phyloP scores from a whole-genome alignment of 768 basidiomycete species.

The Amanita subjunquillea region DNA sequence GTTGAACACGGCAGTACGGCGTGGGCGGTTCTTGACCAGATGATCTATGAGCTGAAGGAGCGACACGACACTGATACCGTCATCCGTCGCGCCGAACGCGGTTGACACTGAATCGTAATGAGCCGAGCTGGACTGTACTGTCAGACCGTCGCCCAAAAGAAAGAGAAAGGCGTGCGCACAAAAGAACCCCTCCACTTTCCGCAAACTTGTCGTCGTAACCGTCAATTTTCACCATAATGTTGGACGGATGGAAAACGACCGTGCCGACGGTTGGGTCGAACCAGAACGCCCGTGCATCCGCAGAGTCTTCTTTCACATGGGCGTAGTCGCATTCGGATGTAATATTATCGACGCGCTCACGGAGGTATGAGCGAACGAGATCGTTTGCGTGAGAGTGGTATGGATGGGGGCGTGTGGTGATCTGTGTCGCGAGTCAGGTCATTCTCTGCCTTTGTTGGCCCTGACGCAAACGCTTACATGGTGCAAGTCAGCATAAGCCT shows the following conservation, averaged over 20 bases:
- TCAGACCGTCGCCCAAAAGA: not conserved
- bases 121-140: slow-evolving; percentile 32
- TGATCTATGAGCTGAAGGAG: slow-evolving; percentile 56
- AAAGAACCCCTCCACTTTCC: slow-evolving; percentile 40
- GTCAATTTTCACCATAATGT: slow-evolving; percentile 55
- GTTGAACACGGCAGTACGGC: slow-evolving; percentile 66
- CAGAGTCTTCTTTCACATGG: slow-evolving; percentile 38
- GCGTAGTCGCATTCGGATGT: slow-evolving; percentile 33
- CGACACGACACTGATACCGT: slow-evolving; percentile 64
- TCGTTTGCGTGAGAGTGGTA: slow-evolving; percentile 76
- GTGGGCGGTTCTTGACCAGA: slow-evolving; percentile 36
- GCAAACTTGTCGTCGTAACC: slow-evolving; percentile 30
- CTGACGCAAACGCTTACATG: slow-evolving; percentile 22
- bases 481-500: slow-evolving; percentile 52
- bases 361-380: slow-evolving; percentile 47
- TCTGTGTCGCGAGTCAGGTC: slow-evolving; percentile 22
- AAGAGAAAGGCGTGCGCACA: slow-evolving; percentile 16
- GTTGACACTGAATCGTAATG: slow-evolving; percentile 80
- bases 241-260: slow-evolving; percentile 57
- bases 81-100: slow-evolving; percentile 66
- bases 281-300: slow-evolving; percentile 8
- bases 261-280: slow-evolving; percentile 10
- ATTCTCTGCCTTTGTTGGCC: not conserved
- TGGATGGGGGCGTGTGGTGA: slow-evolving; percentile 63
- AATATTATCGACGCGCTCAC: slow-evolving; percentile 40